Percentiles rank a stretch among this genome's conserved stretches.
Conservation (phyloP, 2,329 filamentous ascomycete genomes). For the Claviceps sp. region DNA sequence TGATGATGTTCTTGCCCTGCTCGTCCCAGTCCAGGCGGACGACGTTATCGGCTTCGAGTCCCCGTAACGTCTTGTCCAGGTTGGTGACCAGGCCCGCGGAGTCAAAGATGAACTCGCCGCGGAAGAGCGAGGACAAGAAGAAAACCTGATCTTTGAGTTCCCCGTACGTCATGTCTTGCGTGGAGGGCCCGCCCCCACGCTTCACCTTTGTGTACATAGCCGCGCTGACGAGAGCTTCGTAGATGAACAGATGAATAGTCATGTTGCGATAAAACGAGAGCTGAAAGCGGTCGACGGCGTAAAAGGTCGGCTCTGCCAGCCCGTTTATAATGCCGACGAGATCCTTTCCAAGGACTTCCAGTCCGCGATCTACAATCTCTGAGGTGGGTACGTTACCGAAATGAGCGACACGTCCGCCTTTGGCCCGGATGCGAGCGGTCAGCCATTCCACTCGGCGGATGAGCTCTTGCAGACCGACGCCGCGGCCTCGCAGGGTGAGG, state of each 20-base stretch:
- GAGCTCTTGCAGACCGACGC: conserved; percentile 77
- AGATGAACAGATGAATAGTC: conserved; percentile 97
- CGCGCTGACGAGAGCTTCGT: conserved; percentile 78
- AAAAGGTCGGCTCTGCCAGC: conserved; percentile 82
- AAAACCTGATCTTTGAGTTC: conserved; percentile 67
- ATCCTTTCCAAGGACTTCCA: conserved; percentile 83
- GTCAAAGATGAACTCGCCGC: conserved; percentile 93
- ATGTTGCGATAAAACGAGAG: conserved; percentile 98
- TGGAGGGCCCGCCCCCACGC: conserved; percentile 68
- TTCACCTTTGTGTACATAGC: conserved; percentile 88
- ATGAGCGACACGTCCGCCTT: conserved; percentile 86
- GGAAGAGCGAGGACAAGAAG: conserved; percentile 87
- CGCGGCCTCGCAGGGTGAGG: conserved; percentile 78
- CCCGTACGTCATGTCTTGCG: conserved; percentile 64
- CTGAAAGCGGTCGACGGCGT: conserved; percentile 90
- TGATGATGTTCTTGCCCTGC: conserved; percentile 38
- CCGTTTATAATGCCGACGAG: conserved; percentile 70
- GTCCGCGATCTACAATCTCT: conserved; percentile 73
- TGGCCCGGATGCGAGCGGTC: conserved; percentile 62
- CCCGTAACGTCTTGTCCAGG: conserved; percentile 62
- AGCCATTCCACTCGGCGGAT: conserved; percentile 86
- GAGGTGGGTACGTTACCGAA: conserved; percentile 71
- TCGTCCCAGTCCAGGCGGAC: conserved; percentile 51
- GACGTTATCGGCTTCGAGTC: conserved; percentile 66
- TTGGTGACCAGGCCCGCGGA: conserved; percentile 73